Evolutionary conservation across 2,329 filamentous ascomycete species (phyloP).

Genomic region (Leptodontidium sp.): DNA sequence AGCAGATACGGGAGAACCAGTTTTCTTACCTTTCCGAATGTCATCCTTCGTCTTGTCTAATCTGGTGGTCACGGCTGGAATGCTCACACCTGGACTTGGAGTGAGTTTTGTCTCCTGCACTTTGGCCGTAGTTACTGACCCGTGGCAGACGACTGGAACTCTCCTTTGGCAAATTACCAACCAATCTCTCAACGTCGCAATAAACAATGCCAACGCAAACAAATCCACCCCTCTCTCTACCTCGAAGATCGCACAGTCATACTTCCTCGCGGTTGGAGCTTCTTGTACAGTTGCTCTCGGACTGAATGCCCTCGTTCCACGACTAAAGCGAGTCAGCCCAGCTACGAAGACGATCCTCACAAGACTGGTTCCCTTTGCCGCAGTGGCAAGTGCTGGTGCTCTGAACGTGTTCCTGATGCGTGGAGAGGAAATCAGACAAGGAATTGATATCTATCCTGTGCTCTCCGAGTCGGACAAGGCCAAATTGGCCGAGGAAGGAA

Average conservation of each 20-base stretch:
- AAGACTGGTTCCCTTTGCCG: conserved; percentile 94
- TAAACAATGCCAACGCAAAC: conserved; percentile 98
- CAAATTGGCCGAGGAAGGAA: conserved; percentile 62
- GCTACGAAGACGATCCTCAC: conserved; percentile 78
- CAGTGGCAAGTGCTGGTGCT: conserved; percentile 88
- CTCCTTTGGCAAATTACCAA: conserved; percentile 95
- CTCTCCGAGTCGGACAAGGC: conserved; percentile 74
- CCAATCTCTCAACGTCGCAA: conserved; percentile 96
- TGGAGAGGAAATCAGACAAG: conserved; percentile 89
- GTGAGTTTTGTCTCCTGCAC: conserved; percentile 53
- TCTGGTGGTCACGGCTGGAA: conserved; percentile 91
- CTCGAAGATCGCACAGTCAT: conserved; percentile 84
- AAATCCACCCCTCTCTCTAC: conserved; percentile 91
- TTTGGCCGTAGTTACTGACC: conserved; percentile 23
- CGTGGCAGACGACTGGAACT: conserved; percentile 75
- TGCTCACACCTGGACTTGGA: conserved; percentile 89
- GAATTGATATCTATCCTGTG: conserved; percentile 91
- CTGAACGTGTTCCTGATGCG: conserved; percentile 99
- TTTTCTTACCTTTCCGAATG: conserved; percentile 97
- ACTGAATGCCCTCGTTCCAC: conserved; percentile 87
- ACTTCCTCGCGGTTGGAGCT: conserved; percentile 88
- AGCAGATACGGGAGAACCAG: conserved; percentile 87
- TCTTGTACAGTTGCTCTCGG: conserved; percentile 94
- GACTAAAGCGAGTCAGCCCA: conserved; percentile 78
- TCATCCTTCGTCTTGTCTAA: conserved; percentile 94